A percentile compares a stretch with the other conserved stretches of the same genome.
phyloP scores from a whole-genome alignment of 495 filamentous ascomycete species.

The Achaetomiella virescens region DNA sequence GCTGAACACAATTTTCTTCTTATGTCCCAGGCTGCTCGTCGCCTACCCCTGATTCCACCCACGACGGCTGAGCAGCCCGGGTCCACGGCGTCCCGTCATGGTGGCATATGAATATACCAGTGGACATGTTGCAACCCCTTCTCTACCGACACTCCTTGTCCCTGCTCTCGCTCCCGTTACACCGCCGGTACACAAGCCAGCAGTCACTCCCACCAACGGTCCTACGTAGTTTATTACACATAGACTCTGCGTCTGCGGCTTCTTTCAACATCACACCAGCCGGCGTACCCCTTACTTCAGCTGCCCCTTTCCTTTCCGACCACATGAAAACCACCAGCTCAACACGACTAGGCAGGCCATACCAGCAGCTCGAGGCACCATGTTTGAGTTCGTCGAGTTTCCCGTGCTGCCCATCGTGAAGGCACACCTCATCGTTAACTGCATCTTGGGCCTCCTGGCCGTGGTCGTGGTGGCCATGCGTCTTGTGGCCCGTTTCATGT shows the following conservation, averaged over 20 bases:
- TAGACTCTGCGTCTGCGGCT: too few species aligned
- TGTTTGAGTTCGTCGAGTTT: conserved; percentile 14
- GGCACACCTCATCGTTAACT: conserved; percentile 22
- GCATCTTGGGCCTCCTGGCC: conserved; percentile 10
- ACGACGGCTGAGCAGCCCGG: not conserved
- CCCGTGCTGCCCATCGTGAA: conserved; percentile 11
- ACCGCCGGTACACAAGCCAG: not conserved
- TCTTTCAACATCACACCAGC: not conserved
- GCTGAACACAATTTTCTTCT: not conserved
- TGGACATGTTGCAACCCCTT: not conserved
- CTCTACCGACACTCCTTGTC: not conserved
- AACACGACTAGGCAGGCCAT: not conserved
- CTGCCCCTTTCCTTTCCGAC: not conserved
- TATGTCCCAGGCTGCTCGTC: not conserved
- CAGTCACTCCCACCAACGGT: not conserved
- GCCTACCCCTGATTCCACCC: not conserved
- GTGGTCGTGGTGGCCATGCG: conserved; percentile 15
- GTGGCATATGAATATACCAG: not conserved
- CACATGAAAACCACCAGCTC: not conserved
- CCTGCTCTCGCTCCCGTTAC: not conserved
- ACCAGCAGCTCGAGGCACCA: not conserved
- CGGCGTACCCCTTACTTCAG: not conserved
- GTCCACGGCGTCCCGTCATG: not conserved
- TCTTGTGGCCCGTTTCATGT: conserved; percentile 13
- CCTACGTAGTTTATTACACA: not conserved